Conservation (phyloP, 305 asterid genomes). For the Fraxinus angustifolia region DNA sequence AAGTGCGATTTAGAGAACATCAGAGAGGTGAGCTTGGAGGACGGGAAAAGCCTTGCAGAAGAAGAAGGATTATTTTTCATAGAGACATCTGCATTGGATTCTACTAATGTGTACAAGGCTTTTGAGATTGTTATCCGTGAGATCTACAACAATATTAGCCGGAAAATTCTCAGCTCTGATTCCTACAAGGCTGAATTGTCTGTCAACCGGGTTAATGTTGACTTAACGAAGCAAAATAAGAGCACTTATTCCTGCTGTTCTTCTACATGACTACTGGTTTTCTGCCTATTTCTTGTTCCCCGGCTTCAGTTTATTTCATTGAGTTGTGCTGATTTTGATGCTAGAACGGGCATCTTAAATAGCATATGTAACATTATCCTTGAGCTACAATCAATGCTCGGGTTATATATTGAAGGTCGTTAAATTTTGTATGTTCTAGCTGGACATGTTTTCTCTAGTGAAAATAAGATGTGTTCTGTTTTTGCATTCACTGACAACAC, state of each 20-base stretch:
- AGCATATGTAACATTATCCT: background rate
- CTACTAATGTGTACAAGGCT: conserved; percentile 60
- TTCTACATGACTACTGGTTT: conserved; percentile 22
- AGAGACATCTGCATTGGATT: conserved; percentile 63
- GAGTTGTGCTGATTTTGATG: background rate
- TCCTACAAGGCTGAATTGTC: conserved; percentile 63
- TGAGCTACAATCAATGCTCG: background rate
- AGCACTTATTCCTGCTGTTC: conserved; percentile 48
- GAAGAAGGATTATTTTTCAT: conserved; percentile 66
- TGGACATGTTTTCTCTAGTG: background rate
- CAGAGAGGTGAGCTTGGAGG: conserved; percentile 58
- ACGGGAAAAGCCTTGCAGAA: conserved; percentile 56
- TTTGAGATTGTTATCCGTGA: conserved; percentile 69
- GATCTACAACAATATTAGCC: conserved; percentile 56
- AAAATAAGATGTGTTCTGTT: background rate
- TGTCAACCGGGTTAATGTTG: conserved; percentile 44
- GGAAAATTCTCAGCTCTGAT: conserved; percentile 64
- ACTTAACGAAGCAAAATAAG: conserved; percentile 47
- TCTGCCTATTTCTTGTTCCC: background rate
- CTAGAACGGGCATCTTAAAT: background rate
- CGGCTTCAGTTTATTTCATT: background rate
- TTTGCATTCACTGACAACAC: background rate
- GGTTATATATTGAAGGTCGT: background rate
- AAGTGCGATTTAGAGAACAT: conserved; percentile 64
- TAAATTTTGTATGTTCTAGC: background rate